These are phyloP conservation scores for Kluyveromyces nonfermentans DNA, from an alignment of 805 yeast genomes.

Conservation along the genomic window DNA sequence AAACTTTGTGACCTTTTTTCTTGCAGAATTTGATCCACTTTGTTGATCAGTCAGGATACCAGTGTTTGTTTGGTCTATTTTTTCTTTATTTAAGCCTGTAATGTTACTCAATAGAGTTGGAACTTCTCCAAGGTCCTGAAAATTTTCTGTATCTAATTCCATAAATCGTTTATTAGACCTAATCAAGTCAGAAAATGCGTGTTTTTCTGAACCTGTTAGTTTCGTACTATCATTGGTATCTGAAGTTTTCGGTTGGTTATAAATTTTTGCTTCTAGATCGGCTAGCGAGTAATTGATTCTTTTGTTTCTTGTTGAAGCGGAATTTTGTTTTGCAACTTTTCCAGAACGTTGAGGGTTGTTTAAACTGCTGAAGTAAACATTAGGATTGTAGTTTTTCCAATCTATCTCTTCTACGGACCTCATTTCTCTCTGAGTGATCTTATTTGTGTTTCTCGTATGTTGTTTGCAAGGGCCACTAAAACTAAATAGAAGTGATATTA, in stretches of 20 bases:
- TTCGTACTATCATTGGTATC: constrained; percentile 8
- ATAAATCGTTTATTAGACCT: constrained; percentile 25
- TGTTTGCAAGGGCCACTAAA: too few species aligned
- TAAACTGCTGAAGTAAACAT: constrained; percentile 23
- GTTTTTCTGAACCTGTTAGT: constrained; percentile 13
- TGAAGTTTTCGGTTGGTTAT: constrained; percentile 11
- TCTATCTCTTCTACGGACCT: constrained; percentile 27
- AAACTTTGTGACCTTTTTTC: constrained; percentile 19
- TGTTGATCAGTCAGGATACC: constrained; percentile 6
- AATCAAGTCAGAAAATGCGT: constrained; percentile 22
- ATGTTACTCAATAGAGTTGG: constrained; percentile 24
- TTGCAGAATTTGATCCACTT: constrained; percentile 11
- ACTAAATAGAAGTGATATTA: too few species aligned
- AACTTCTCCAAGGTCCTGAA: constrained; percentile 20
- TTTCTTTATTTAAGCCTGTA: constrained; percentile 25
- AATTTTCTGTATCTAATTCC: constrained; percentile 28
- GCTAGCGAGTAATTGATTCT: constrained; percentile 29
- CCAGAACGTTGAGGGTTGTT: constrained; percentile 2
- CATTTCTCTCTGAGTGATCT: background rate
- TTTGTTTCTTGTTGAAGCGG: constrained; percentile 16
- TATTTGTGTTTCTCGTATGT: too few species aligned
- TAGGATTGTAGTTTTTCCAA: constrained; percentile 25
- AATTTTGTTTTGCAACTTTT: constrained; percentile 12
- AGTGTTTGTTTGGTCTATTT: constrained; percentile 19
- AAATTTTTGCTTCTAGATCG: constrained; percentile 26